Percentiles rank a stretch among this genome's conserved stretches.
Evolutionary conservation across 768 basidiomycete species (phyloP).

Genomic region (Naematelia aurantialba): DNA sequence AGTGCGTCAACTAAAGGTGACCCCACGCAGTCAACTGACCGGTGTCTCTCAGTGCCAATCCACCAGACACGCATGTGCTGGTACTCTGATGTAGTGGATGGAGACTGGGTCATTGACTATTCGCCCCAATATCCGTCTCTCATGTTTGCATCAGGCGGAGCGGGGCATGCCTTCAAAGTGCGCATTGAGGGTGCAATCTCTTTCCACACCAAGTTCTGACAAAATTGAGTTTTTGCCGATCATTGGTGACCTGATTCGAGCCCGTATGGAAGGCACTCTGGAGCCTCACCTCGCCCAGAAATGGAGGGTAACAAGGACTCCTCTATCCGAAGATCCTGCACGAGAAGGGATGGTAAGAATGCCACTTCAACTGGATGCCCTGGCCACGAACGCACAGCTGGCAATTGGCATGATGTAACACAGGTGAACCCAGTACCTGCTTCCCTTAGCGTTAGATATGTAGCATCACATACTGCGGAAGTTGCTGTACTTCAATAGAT

Average conservation of each 20-base stretch:
- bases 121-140: slow-evolving; percentile 16
- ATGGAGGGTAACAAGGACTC: slow-evolving; percentile 7
- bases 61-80: slow-evolving; percentile 25
- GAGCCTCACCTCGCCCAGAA: slow-evolving; percentile 10
- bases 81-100: slow-evolving; percentile 19
- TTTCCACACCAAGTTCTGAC: background rate
- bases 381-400: background rate
- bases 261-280: slow-evolving; percentile 16
- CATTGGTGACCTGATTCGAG: slow-evolving; percentile 19
- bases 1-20: slow-evolving; percentile 8
- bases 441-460: too few species aligned
- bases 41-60: slow-evolving; percentile 11
- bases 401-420: too few species aligned
- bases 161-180: slow-evolving; percentile 24
- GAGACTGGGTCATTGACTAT: slow-evolving; percentile 23
- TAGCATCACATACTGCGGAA: too few species aligned
- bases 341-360: background rate
- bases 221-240: slow-evolving; percentile 26
- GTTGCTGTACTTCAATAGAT: too few species aligned
- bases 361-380: background rate
- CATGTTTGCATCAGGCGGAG: slow-evolving; percentile 18
- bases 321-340: background rate
- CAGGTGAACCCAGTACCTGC: too few species aligned
- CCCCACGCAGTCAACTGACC: background rate
- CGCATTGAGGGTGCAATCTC: background rate